Evolutionary conservation across 2,329 filamentous ascomycete species (phyloP).

Genomic region (Didymella glomerata): DNA sequence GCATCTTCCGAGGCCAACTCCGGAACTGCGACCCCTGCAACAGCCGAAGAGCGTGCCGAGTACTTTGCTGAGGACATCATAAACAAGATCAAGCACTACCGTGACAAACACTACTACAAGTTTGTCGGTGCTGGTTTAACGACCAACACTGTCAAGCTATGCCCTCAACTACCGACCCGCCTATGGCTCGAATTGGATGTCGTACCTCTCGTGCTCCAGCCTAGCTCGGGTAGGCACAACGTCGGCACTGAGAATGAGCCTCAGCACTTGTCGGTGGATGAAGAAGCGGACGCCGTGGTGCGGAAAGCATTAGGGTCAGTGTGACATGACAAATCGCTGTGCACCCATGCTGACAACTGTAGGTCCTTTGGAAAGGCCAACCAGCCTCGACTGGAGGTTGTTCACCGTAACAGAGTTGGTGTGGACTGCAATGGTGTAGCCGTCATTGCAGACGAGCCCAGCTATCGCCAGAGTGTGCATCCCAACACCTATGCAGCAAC

Average conservation of each 20-base stretch:
- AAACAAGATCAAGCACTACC: conserved; percentile 65
- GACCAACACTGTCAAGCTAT: conserved; percentile 64
- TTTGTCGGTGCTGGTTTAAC: conserved; percentile 79
- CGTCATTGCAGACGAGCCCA: conserved; percentile 63
- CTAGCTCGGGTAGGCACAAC: conserved; percentile 22
- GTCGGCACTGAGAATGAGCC: conserved; percentile 43
- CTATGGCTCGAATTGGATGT: conserved; percentile 82
- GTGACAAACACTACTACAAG: conserved; percentile 73
- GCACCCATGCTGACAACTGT: conserved; percentile 1
- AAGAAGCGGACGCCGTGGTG: conserved; percentile 82
- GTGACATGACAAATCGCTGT: neutral
- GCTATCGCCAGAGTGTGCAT: conserved; percentile 69
- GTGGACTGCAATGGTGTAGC: conserved; percentile 73
- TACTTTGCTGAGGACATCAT: conserved; percentile 67
- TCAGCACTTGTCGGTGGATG: conserved; percentile 71
- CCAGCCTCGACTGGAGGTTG: conserved; percentile 71
- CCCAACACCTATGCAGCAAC: conserved; percentile 71
- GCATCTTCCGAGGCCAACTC: conserved; percentile 19
- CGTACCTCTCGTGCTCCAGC: conserved; percentile 70
- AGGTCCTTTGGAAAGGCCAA: conserved; percentile 73
- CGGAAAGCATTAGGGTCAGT: conserved; percentile 78
- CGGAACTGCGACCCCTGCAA: conserved; percentile 24
- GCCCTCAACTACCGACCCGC: conserved; percentile 71
- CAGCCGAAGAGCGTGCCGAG: conserved; percentile 27
- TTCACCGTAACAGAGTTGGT: conserved; percentile 72